Conservation (phyloP, 164 flowering plant genomes). For the Umbilicus rupestris region DNA sequence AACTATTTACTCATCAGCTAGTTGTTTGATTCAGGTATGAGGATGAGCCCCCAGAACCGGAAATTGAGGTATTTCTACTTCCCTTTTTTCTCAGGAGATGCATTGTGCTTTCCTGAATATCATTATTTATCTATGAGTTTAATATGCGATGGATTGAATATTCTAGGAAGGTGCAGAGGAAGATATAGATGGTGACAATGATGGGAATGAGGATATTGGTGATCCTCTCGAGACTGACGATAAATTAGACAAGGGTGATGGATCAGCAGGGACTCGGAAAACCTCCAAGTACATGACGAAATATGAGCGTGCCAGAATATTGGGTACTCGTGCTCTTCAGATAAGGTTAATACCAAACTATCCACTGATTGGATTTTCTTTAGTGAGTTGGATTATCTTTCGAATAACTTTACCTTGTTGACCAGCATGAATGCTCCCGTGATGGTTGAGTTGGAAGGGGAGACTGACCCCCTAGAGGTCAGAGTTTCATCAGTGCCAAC, state of each 20-base stretch:
- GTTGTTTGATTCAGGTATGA: conserved; percentile 38
- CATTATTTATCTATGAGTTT: not conserved
- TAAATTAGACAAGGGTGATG: conserved; percentile 14
- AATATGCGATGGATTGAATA: not conserved
- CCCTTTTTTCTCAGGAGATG: not conserved
- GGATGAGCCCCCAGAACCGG: conserved; percentile 83
- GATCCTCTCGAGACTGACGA: conserved; percentile 26
- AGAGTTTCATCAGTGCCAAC: not conserved
- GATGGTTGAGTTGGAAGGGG: conserved; percentile 51
- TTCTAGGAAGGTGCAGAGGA: conserved; percentile 38
- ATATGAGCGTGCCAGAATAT: conserved; percentile 8
- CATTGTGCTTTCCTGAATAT: not conserved
- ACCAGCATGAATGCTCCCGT: conserved; percentile 52
- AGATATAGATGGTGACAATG: conserved; percentile 14
- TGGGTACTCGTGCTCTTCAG: conserved; percentile 9
- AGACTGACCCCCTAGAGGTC: conserved; percentile 41
- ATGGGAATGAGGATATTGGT: conserved; percentile 19
- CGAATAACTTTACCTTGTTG: not conserved
- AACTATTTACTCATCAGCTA: not conserved
- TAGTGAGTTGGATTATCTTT: not conserved
- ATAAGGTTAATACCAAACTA: not conserved
- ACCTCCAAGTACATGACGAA: conserved; percentile 14
- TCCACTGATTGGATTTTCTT: not conserved
- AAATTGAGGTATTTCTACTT: conserved; percentile 40
- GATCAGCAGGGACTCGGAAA: conserved; percentile 21